Base-by-base conservation (phyloP, 2,329 filamentous ascomycete genomes). In the Trichoderma arundinaceum region DNA sequence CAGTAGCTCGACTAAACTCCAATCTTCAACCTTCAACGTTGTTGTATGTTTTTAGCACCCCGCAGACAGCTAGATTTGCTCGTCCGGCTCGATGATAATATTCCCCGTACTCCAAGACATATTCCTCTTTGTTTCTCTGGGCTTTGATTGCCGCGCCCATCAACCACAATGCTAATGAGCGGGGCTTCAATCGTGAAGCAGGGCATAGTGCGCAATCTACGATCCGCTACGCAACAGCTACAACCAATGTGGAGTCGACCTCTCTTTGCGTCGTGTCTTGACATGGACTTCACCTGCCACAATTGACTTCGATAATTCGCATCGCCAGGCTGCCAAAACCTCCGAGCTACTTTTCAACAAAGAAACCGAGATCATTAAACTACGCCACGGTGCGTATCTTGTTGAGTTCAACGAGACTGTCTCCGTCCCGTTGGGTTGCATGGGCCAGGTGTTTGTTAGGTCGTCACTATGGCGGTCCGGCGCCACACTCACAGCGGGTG, bases 351-450 rank as follows among this genome's bases (percentile, higher is more conserved):
- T 10, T 15, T 48, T 28, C n/a, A 7, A 28, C 12, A 48, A 48
- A 48, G 46, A 48, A 15, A 15, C 46, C 46, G 19, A 28, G 12
- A 28, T 22, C 13, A 48, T 51, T 8, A 33, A 33, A 33, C 48
- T 51, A 9, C 22, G 3, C 7, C 48, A 51, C 2, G 48, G 48
- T 13, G 22, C 28, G 33, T 51, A 51, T 51, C 48, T 51, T 9
- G 48, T 51, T 15, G 48, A 51, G n/a, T 51, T 51, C 13, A 51
- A 51, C 7, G 48, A 51, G 48, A 51, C 48, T 15, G 28, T 51
- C 15, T 33, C 13, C 6, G 28, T 51, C 22, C 48, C 48, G 7
- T 33, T 51, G 3, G 28, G 33, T 33, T 51, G 13, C 15, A 51
- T 51, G 48, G 48, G 48, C 12, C 22, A 51, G 13, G 48, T 51